phyloP scores from a whole-genome alignment of 345 rosid genomes.

The Salix arbutifolia region DNA sequence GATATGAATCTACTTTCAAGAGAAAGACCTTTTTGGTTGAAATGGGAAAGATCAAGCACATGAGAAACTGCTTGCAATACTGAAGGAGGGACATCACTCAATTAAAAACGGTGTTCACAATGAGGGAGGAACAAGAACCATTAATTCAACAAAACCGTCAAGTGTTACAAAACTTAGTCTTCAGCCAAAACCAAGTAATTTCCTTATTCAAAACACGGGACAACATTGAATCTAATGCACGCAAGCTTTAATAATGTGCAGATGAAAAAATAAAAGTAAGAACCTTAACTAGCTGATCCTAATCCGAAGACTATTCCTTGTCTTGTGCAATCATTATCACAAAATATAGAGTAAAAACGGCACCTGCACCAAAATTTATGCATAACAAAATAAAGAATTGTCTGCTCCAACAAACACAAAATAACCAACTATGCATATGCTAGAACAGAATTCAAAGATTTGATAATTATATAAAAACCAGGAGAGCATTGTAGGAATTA shows the following conservation, averaged over 20 bases:
- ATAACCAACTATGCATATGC: too few species aligned
- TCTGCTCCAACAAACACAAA: not conserved
- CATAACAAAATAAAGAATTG: not conserved
- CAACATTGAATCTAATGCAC: not conserved
- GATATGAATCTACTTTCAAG: not conserved
- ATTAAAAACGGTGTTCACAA: not conserved
- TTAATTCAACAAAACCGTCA: not conserved
- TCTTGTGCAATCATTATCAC: not conserved
- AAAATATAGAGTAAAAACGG: not conserved
- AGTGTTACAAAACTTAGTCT: not conserved
- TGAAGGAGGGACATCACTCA: not conserved
- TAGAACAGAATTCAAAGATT: not conserved
- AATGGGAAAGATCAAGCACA: not conserved
- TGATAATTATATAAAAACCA: not conserved
- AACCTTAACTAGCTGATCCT: not conserved
- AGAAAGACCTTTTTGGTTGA: not conserved
- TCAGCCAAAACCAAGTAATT: not conserved
- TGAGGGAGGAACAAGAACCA: not conserved
- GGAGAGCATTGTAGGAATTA: too few species aligned
- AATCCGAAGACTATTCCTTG: not conserved
- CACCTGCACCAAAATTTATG: not conserved
- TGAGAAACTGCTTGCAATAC: not conserved
- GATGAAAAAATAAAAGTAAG: not conserved
- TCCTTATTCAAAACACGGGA: not conserved
- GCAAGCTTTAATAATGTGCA: not conserved